Conservation (phyloP, 1,284 basidiomycete species). For the Gomphus bonarii region DNA sequence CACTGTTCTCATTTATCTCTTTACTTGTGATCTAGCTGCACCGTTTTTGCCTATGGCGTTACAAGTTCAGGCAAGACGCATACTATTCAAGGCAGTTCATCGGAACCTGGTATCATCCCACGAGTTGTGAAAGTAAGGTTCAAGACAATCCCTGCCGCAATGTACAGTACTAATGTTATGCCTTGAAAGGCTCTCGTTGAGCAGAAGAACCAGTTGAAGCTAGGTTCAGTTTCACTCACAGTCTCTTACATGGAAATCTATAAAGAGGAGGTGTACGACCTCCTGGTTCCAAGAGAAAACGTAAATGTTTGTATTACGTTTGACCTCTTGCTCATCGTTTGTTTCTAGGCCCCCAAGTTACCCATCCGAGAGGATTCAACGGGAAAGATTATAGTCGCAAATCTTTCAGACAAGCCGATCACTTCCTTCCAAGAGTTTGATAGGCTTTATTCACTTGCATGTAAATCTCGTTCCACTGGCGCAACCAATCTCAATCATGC, state of each 20-base stretch:
- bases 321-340: conserved; percentile 1
- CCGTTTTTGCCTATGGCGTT: conserved; percentile 75
- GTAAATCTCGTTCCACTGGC: conserved; percentile 54
- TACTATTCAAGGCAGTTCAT: conserved; percentile 71
- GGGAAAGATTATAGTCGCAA: conserved; percentile 73
- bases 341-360: conserved; percentile 64
- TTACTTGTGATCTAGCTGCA: conserved; percentile 18
- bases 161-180: background rate
- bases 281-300: conserved; percentile 58
- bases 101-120: conserved; percentile 71
- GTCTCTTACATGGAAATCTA: conserved; percentile 82
- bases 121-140: conserved; percentile 48
- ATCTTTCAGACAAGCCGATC: conserved; percentile 46
- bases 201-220: conserved; percentile 26
- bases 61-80: conserved; percentile 77
- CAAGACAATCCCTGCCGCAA: background rate
- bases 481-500: conserved; percentile 70
- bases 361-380: conserved; percentile 64
- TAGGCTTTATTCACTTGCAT: conserved; percentile 43
- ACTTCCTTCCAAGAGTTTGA: conserved; percentile 51
- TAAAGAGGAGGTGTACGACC: conserved; percentile 78
- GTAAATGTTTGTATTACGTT: conserved; percentile 28
- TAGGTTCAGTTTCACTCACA: conserved; percentile 31
- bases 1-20: background rate
- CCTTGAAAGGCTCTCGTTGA: conserved; percentile 38